Percentiles rank a stretch among this genome's conserved stretches.
Conservation (phyloP, 371 early-diverging fungal genomes). For the Fennellomyces sp. region DNA sequence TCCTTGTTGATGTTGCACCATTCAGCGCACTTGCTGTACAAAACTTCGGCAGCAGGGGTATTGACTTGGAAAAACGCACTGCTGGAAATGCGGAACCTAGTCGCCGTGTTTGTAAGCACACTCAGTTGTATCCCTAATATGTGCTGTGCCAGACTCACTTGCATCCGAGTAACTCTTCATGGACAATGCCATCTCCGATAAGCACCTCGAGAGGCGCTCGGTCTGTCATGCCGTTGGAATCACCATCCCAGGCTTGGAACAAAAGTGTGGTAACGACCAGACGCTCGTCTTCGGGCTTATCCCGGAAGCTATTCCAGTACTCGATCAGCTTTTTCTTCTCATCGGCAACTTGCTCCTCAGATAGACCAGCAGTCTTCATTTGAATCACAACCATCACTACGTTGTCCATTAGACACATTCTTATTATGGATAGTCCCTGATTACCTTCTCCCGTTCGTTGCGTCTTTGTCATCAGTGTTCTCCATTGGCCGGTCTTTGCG, state of each 20-base stretch:
- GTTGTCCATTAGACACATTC: neutral
- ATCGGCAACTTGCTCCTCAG: slow-evolving; percentile 36
- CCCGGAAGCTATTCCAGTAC: slow-evolving; percentile 28
- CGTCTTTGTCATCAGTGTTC: slow-evolving; percentile 66
- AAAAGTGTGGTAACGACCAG: slow-evolving; percentile 55
- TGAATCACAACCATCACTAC: slow-evolving; percentile 70
- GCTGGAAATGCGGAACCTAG: slow-evolving; percentile 73
- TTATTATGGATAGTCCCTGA: neutral
- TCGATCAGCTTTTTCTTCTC: slow-evolving; percentile 39
- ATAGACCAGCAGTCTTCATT: slow-evolving; percentile 51
- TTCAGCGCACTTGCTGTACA: slow-evolving; percentile 59
- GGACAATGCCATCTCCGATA: slow-evolving; percentile 63
- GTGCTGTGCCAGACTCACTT: too few relatives aligned
- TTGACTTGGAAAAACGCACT: slow-evolving; percentile 86
- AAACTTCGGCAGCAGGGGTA: slow-evolving; percentile 70
- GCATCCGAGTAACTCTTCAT: slow-evolving; percentile 69
- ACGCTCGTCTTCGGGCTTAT: slow-evolving; percentile 17
- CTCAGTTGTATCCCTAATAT: too few relatives aligned
- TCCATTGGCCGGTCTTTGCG: slow-evolving; percentile 69
- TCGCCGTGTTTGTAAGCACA: neutral
- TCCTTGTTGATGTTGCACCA: slow-evolving; percentile 40
- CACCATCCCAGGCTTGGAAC: slow-evolving; percentile 57
- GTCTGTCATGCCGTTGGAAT: slow-evolving; percentile 62
- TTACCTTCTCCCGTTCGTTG: slow-evolving; percentile 38
- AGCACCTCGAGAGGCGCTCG: slow-evolving; percentile 50